Conservation (phyloP, 768 basidiomycete species). For the Podaxis carcinomalis region DNA sequence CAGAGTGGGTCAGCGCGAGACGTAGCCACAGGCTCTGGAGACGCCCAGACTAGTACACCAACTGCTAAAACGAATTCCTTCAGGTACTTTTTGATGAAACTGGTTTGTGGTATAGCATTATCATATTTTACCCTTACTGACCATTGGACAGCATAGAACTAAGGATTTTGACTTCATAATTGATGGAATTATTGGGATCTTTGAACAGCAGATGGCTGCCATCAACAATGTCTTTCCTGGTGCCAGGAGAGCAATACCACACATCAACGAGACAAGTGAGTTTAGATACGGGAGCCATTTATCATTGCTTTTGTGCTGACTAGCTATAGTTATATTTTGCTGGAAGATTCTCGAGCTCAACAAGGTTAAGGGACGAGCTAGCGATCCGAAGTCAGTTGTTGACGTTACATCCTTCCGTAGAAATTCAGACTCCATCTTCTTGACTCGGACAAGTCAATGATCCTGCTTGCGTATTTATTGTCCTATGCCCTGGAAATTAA, state of each 20-base stretch:
- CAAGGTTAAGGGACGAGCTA: conserved; percentile 50
- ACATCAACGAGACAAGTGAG: conserved; percentile 79
- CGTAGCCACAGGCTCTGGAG: conserved; percentile 33
- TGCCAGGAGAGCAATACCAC: conserved; percentile 77
- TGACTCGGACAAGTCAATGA: conserved; percentile 75
- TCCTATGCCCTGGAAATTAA: conserved; percentile 86
- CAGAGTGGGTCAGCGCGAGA: conserved; percentile 75
- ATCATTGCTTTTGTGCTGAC: neutral
- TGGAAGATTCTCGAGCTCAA: conserved; percentile 95
- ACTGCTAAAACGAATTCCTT: conserved; percentile 81
- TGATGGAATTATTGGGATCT: conserved; percentile 60
- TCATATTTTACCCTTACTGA: conserved; percentile 2
- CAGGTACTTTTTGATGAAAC: conserved; percentile 85
- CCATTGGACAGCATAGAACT: conserved; percentile 65
- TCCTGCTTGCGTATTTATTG: conserved; percentile 74
- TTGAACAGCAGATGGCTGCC: conserved; percentile 74
- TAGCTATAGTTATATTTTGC: conserved; percentile 61
- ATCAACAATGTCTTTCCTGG: conserved; percentile 78
- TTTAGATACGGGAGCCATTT: conserved; percentile 4
- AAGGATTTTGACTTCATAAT: conserved; percentile 87
- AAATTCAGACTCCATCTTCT: conserved; percentile 85
- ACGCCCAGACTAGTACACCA: conserved; percentile 41
- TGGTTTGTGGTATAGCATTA: conserved; percentile 44
- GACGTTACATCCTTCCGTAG: conserved; percentile 34
- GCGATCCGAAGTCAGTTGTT: neutral